Conservation (phyloP, 495 filamentous ascomycete species). For the Aspergillus cristatus region DNA sequence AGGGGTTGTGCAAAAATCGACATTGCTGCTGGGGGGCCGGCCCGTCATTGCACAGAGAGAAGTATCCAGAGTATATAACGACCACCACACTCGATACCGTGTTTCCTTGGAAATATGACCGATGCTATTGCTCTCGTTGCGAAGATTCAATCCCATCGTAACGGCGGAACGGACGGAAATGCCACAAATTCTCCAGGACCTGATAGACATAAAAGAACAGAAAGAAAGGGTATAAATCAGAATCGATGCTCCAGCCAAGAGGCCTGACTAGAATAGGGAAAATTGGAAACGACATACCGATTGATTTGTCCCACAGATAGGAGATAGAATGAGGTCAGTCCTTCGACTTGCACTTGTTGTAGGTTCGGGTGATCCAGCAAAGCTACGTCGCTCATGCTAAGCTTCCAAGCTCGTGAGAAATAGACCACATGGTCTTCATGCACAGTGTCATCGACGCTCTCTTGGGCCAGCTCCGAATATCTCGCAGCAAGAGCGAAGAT, state of each 20-base stretch:
- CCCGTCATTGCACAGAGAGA: constrained; percentile 51
- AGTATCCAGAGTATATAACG: constrained; percentile 50
- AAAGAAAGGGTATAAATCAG: neutral
- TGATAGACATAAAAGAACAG: constrained; percentile 10
- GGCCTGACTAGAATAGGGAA: no score
- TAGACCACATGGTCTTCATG: constrained; percentile 43
- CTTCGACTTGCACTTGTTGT: constrained; percentile 49
- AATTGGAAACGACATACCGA: constrained; percentile 30
- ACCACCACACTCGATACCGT: constrained; percentile 39
- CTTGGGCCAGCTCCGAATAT: constrained; percentile 30
- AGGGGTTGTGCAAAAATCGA: constrained; percentile 48
- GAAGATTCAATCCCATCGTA: constrained; percentile 52
- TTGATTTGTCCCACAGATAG: constrained; percentile 50
- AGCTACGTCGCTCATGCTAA: constrained; percentile 39
- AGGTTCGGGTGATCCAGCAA: constrained; percentile 47
- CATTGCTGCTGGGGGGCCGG: constrained; percentile 43
- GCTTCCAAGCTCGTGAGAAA: constrained; percentile 48
- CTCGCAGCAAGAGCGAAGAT: constrained; percentile 54
- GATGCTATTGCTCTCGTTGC: constrained; percentile 43
- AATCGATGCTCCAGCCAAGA: no score
- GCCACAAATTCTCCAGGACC: constrained; percentile 53
- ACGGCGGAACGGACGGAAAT: constrained; percentile 50
- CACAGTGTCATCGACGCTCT: neutral
- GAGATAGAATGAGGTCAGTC: constrained; percentile 50
- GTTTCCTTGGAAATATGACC: constrained; percentile 38